Conservation (phyloP, 495 filamentous ascomycete genomes). For the Penicillium malachiteum region DNA sequence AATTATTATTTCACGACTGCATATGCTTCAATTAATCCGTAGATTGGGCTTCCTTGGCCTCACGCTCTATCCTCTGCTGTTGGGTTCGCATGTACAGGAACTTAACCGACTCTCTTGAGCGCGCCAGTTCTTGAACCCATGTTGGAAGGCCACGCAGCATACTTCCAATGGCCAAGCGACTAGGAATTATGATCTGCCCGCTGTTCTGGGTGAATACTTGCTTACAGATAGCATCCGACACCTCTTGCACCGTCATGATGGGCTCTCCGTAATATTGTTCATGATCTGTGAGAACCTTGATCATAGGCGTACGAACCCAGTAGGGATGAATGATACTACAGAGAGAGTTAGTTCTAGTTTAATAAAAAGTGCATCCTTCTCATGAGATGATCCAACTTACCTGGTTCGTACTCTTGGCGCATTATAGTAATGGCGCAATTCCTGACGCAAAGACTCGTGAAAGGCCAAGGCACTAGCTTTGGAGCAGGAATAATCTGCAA, state of each 20-base stretch:
- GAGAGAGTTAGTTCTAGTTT: neutral
- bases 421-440: conserved; percentile 42
- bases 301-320: conserved; percentile 50
- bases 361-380: neutral
- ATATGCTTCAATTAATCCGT: neutral
- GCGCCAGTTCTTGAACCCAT: conserved; percentile 42
- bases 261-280: conserved; percentile 38
- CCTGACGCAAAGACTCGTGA: conserved; percentile 50
- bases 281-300: conserved; percentile 38
- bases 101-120: conserved; percentile 26
- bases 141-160: conserved; percentile 38
- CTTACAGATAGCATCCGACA: conserved; percentile 39
- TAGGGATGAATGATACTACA: conserved; percentile 42
- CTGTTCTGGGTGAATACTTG: conserved; percentile 44
- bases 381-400: conserved; percentile 17
- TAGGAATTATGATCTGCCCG: conserved; percentile 41
- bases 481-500: conserved; percentile 54
- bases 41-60: neutral
- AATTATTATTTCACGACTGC: neutral
- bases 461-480: conserved; percentile 59
- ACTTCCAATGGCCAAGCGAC: conserved; percentile 18
- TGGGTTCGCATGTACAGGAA: conserved; percentile 14
- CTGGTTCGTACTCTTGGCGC: conserved; percentile 45
- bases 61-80: conserved; percentile 8
- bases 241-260: conserved; percentile 36